These are phyloP conservation scores for Phytopythium cucurbitacearum DNA, from an alignment of 352 stramenopile genomes.

Conservation along the genomic window DNA sequence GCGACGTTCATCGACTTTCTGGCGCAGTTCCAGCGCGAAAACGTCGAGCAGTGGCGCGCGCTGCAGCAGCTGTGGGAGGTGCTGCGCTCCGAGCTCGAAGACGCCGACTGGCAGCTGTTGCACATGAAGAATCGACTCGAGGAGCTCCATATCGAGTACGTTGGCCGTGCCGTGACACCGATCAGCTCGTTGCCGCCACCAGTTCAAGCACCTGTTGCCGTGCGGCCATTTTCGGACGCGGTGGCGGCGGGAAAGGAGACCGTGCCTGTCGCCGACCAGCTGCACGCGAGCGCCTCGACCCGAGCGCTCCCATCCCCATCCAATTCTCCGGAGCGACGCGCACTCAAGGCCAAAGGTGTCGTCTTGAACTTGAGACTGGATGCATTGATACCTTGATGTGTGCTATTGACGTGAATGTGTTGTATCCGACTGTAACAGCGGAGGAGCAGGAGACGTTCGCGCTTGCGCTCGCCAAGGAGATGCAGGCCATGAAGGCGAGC, in stretches of 20 bases:
- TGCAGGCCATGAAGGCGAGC: constrained; percentile 57
- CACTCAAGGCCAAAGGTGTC: constrained; percentile 18
- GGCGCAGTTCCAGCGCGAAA: constrained; percentile 16
- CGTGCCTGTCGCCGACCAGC: constrained; percentile 44
- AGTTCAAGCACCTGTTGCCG: neutral
- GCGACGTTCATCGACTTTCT: constrained; percentile 20
- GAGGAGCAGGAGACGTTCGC: constrained; percentile 77
- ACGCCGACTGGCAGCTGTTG: constrained; percentile 60
- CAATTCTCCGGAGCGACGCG: constrained; percentile 16
- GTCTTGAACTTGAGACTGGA: no score
- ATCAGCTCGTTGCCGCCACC: constrained; percentile 4
- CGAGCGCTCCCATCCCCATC: constrained; percentile 12
- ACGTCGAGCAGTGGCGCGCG: constrained; percentile 32
- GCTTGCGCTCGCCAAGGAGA: constrained; percentile 59
- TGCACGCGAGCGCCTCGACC: constrained; percentile 28
- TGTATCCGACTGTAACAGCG: constrained; percentile 19
- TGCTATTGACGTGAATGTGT: constrained; percentile 2
- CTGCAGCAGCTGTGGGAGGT: constrained; percentile 44
- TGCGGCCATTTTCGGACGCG: constrained; percentile 58
- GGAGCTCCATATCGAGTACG: constrained; percentile 36
- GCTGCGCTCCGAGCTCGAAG: constrained; percentile 39
- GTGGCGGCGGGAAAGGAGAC: constrained; percentile 55
- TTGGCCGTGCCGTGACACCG: neutral
- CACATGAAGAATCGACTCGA: constrained; percentile 55
- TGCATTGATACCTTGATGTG: no score